Evolutionary conservation across 106 monocot species (phyloP).

Genomic region (Dioscorea alata): DNA sequence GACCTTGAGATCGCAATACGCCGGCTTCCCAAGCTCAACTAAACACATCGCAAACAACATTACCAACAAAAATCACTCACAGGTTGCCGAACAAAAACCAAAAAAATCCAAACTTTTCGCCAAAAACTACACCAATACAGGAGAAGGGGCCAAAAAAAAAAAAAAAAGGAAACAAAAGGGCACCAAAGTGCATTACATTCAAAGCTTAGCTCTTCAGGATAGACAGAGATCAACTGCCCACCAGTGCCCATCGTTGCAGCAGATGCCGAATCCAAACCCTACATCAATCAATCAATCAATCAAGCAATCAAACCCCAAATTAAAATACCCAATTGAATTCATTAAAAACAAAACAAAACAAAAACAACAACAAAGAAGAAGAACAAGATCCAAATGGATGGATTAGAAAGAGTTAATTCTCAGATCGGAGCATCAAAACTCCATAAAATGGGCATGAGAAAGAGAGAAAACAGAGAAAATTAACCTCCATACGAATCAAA

Average conservation of each 20-base stretch:
- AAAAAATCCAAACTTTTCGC: background rate
- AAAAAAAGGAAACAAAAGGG: background rate
- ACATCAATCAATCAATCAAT: background rate
- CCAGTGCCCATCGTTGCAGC: slow-evolving; percentile 31
- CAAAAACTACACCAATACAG: background rate
- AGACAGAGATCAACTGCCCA: slow-evolving; percentile 44
- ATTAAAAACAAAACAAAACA: too few relatives aligned
- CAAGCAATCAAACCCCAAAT: too few relatives aligned
- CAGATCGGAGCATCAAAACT: too few relatives aligned
- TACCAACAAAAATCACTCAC: background rate
- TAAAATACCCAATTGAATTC: too few relatives aligned
- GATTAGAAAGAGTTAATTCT: too few relatives aligned
- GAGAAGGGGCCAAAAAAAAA: background rate
- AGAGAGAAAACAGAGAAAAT: too few relatives aligned
- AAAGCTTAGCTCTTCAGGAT: slow-evolving; percentile 69
- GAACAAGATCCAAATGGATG: too few relatives aligned
- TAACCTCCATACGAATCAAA: too few relatives aligned
- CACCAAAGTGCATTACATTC: slow-evolving; percentile 21
- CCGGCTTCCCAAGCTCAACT: slow-evolving; percentile 82
- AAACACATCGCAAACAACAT: slow-evolving; percentile 9
- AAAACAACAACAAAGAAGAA: too few relatives aligned
- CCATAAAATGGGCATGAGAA: too few relatives aligned
- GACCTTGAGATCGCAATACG: slow-evolving; percentile 77
- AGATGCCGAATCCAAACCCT: slow-evolving; percentile 7
- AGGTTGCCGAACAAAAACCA: background rate